Percentiles rank a stretch among this genome's conserved stretches.
Conservation (phyloP, 1,284 basidiomycete species). For the Rhodotorula sp. region DNA sequence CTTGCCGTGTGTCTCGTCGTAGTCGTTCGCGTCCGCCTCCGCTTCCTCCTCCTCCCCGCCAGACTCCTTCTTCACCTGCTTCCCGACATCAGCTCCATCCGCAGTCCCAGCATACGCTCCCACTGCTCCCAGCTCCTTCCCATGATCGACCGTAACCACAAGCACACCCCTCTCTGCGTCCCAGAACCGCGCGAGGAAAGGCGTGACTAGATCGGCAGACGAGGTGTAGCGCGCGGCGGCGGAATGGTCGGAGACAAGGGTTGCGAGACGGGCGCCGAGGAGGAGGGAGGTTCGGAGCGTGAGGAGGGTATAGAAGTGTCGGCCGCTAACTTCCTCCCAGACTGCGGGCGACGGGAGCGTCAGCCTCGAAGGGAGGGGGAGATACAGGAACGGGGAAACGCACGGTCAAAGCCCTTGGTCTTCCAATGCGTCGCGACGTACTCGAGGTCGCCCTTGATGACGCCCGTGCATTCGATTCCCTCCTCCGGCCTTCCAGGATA, state of each 20-base stretch:
- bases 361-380: neutral
- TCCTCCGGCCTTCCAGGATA: slow-evolving; percentile 44
- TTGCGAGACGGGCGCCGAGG: slow-evolving; percentile 50
- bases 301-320: slow-evolving; percentile 54
- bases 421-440: slow-evolving; percentile 51
- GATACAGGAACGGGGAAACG: slow-evolving; percentile 45
- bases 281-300: slow-evolving; percentile 49
- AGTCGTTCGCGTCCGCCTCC: neutral
- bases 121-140: slow-evolving; percentile 9
- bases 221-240: slow-evolving; percentile 48
- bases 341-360: neutral
- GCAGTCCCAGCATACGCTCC: slow-evolving; percentile 10
- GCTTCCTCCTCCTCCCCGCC: neutral
- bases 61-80: neutral
- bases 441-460: slow-evolving; percentile 56
- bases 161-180: slow-evolving; percentile 43
- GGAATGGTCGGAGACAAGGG: slow-evolving; percentile 45
- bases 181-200: slow-evolving; percentile 48
- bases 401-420: slow-evolving; percentile 49
- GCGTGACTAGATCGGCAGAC: slow-evolving; percentile 44
- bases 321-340: slow-evolving; percentile 49
- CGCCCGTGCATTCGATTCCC: slow-evolving; percentile 36
- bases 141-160: slow-evolving; percentile 43
- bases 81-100: slow-evolving; percentile 4
- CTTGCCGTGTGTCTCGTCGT: slow-evolving; percentile 31